Conservation (phyloP, 768 basidiomycete genomes). For the Phanerochaete sordida region DNA sequence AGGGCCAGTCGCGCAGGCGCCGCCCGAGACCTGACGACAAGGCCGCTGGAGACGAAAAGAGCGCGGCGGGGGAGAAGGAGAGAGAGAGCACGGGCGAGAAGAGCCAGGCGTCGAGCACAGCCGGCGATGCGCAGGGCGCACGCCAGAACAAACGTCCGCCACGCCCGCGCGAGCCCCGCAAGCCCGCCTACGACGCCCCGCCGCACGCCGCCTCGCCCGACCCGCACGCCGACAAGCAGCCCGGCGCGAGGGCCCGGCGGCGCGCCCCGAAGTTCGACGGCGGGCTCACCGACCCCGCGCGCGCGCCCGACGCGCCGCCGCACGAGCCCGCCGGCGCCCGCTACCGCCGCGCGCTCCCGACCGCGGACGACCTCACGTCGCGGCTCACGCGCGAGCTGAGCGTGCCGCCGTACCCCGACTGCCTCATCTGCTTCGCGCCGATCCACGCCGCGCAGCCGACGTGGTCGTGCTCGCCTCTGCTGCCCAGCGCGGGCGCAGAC, state of each 20-base stretch:
- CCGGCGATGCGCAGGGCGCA: not conserved
- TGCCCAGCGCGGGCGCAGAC: constrained; percentile 32
- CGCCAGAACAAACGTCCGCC: not conserved
- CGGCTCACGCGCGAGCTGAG: constrained; percentile 62
- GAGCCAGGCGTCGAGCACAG: not conserved
- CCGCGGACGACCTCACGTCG: constrained; percentile 70
- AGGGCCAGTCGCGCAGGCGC: not conserved
- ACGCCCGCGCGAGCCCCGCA: not conserved
- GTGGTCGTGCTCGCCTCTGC: constrained; percentile 82
- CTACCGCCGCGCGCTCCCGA: constrained; percentile 8
- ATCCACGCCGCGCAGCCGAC: constrained; percentile 78
- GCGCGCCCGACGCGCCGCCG: not conserved
- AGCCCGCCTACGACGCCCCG: not conserved
- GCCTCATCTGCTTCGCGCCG: constrained; percentile 78
- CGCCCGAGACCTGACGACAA: not conserved
- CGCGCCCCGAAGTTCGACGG: constrained; percentile 12
- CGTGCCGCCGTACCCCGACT: constrained; percentile 72
- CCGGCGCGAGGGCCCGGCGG: not conserved
- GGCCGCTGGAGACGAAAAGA: not conserved
- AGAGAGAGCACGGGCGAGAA: not conserved
- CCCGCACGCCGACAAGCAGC: not conserved
- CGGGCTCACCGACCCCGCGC: not conserved
- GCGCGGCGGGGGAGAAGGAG: not conserved
- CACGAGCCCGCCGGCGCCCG: not conserved
- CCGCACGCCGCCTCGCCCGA: not conserved